A percentile compares a stretch with the other conserved stretches of the same genome.
These are phyloP conservation scores for Haematococcus lacustris DNA, from an alignment of 139 green algal species.

Conservation along the genomic window DNA sequence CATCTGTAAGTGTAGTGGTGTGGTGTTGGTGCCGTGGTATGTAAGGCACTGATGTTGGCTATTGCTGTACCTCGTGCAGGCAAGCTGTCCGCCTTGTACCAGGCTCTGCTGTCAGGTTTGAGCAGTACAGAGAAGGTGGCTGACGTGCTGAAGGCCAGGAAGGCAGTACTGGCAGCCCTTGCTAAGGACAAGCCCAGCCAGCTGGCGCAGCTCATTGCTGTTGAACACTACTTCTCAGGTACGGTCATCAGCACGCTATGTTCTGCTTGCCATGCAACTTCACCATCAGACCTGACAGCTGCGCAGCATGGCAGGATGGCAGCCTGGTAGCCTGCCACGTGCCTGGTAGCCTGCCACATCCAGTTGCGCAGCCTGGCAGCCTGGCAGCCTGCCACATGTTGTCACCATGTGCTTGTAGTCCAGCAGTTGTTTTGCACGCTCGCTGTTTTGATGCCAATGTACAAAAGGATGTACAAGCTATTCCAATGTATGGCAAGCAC, in stretches of 20 bases:
- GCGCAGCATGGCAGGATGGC: too few species aligned
- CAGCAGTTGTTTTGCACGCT: background rate
- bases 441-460: background rate
- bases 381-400: too few species aligned
- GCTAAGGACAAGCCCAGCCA: conserved; percentile 45
- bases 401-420: background rate
- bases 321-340: too few species aligned
- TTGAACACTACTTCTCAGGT: conserved; percentile 56
- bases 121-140: conserved; percentile 27
- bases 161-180: conserved; percentile 28
- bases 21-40: too few species aligned
- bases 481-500: background rate
- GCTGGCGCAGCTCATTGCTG: conserved; percentile 70
- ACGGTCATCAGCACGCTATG: background rate
- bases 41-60: too few species aligned
- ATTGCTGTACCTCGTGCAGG: conserved; percentile 13
- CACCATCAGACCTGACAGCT: too few species aligned
- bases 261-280: too few species aligned
- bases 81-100: conserved; percentile 37
- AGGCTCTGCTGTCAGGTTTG: conserved; percentile 17
- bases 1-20: too few species aligned
- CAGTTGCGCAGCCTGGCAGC: too few species aligned
- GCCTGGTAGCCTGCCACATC: too few species aligned
- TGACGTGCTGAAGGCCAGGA: conserved; percentile 20
- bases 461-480: background rate